A percentile compares a stretch with the other conserved stretches of the same genome.
phyloP scores from a whole-genome alignment of 1,284 basidiomycete genomes.

The Ceratobasidium papillatum region DNA sequence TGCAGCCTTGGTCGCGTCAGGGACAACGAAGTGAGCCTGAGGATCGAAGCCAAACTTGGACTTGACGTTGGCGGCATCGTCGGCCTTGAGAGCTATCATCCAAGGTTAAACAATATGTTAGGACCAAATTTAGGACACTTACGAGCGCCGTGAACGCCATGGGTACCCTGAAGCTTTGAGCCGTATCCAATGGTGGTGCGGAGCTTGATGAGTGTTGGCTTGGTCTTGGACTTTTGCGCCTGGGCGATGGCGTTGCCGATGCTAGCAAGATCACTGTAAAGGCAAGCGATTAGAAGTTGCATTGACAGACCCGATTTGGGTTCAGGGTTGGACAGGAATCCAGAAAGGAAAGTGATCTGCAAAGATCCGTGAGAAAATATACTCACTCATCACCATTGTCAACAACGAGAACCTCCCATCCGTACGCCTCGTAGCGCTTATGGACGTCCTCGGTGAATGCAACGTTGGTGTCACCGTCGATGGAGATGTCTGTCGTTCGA shows the following conservation, averaged over 20 bases:
- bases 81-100: slow-evolving; percentile 82
- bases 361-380: slow-evolving; percentile 37
- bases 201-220: slow-evolving; percentile 88
- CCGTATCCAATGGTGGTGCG: slow-evolving; percentile 94
- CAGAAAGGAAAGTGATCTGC: slow-evolving; percentile 26
- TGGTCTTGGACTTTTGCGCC: slow-evolving; percentile 77
- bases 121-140: slow-evolving; percentile 49
- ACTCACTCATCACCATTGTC: slow-evolving; percentile 73
- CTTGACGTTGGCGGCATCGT: slow-evolving; percentile 89
- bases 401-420: slow-evolving; percentile 92
- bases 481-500: slow-evolving; percentile 80
- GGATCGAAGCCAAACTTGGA: slow-evolving; percentile 85
- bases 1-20: slow-evolving; percentile 73
- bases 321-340: background rate
- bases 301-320: slow-evolving; percentile 14
- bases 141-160: slow-evolving; percentile 93
- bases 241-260: slow-evolving; percentile 84
- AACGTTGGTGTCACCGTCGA: slow-evolving; percentile 90
- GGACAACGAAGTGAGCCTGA: slow-evolving; percentile 82
- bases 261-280: slow-evolving; percentile 72
- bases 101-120: slow-evolving; percentile 31
- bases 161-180: slow-evolving; percentile 90
- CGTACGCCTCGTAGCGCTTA: slow-evolving; percentile 88
- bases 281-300: slow-evolving; percentile 32
- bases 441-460: slow-evolving; percentile 96